Evolutionary conservation across 768 basidiomycete species (phyloP), one percentile per base, ranked within the genome.

Genomic region (Phylloporus arenicola): DNA sequence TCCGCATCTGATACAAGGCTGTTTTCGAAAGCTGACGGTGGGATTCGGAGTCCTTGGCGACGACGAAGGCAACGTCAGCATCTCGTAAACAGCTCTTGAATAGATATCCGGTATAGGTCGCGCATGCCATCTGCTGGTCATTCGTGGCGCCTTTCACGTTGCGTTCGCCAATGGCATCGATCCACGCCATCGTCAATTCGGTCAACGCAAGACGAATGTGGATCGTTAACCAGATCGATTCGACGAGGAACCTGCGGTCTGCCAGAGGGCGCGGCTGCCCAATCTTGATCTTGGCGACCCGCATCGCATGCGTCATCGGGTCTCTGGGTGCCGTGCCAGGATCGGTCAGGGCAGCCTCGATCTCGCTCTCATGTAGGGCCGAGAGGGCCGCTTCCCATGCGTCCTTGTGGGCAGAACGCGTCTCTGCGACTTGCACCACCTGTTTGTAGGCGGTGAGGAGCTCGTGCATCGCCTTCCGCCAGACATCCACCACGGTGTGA

Each of bases 361-460:
- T 59, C 61, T 84, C 81, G 43, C 69, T 63, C 35, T 74, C 68
- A 48, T 76, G 77, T 4, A 84, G 65, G 50, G 64, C 75, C 0
- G 81, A 72, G 53, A 80, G 72, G 0, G 83, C 78, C 0, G 80
- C 75, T 47, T 86, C 77, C 76, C 80, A 86, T 1, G 84, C 83
- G 27, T 74, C 64, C 7, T 66, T 66, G 54, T 86, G 83, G 0
- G 83, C 75, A 11, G 78, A 77, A 6, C 80, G 79, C 29, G 68
- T 79, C 13, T 59, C 55, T 0, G 80, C 69, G 9, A 83, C 63
- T 25, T 63, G 63, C 10, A 67, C 56, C 11, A 72, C 72, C 16
- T 70, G 58, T 10, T 48, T 60, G 55, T 85, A 83, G 0, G 70
- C 68, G 2, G 24, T 53, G 25, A 71, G 60, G 24, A 82, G 54